Conservation (phyloP, 2,329 filamentous ascomycete genomes). For the Stagonosporopsis tanaceti region DNA sequence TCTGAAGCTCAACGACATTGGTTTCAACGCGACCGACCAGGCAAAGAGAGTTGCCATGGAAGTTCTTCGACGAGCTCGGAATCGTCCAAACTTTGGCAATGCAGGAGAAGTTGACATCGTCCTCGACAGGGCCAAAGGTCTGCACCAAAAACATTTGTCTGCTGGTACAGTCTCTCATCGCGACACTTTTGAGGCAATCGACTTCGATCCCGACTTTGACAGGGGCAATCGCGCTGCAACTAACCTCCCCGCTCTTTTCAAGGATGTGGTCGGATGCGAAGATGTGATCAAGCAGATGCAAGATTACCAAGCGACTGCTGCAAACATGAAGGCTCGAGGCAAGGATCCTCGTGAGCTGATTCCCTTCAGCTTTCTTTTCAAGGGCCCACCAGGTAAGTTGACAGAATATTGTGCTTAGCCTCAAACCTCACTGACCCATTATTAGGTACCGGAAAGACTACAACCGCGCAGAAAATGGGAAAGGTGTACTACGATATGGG, state of each 20-base stretch:
- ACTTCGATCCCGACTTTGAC: constrained; percentile 69
- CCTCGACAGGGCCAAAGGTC: constrained; percentile 64
- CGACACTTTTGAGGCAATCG: constrained; percentile 54
- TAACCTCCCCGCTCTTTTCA: constrained; percentile 63
- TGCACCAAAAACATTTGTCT: constrained; percentile 57
- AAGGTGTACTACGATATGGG: constrained; percentile 79
- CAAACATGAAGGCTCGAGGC: constrained; percentile 59
- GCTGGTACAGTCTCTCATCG: constrained; percentile 32
- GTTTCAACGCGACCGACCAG: constrained; percentile 60
- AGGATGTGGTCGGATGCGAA: constrained; percentile 67
- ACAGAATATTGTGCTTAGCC: too few relatives aligned
- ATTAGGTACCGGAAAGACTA: constrained; percentile 74
- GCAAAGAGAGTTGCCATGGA: constrained; percentile 64
- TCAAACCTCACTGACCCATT: neutral
- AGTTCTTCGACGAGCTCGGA: constrained; percentile 67
- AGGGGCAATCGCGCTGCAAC: constrained; percentile 58
- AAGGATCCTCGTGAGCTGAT: constrained; percentile 66
- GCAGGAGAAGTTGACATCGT: constrained; percentile 78
- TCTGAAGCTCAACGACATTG: constrained; percentile 67
- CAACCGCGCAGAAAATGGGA: constrained; percentile 76
- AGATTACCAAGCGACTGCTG: constrained; percentile 62
- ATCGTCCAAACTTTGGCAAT: constrained; percentile 74
- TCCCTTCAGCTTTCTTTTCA: constrained; percentile 74
- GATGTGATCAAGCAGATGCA: constrained; percentile 62
- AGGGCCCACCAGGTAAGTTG: constrained; percentile 66